Evolutionary conservation across 2,329 filamentous ascomycete genomes (phyloP), one percentile per base, ranked within the genome.

Genomic region (Ceratocystis cubensis): DNA sequence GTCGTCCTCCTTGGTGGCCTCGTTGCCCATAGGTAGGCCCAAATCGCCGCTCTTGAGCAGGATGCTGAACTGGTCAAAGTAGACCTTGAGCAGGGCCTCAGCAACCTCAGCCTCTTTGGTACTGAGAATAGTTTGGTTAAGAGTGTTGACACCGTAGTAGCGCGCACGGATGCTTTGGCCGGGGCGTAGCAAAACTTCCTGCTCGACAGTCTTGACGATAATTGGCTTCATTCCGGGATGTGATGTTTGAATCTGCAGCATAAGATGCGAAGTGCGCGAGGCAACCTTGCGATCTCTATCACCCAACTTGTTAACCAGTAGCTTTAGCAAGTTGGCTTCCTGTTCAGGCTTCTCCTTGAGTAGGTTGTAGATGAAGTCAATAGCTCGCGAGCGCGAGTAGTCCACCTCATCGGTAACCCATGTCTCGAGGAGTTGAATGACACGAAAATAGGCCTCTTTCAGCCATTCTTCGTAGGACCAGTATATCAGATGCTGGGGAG

Each of bases 401-500:
- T 95, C 90, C 65, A 99, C 89, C 77, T 97, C 94, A 71, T 99
- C 94, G 66, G 88, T 90, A 74, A 90, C 96, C 90, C 94, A 96
- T 13, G 84, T 82, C 75, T 99, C 94, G 17, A 99, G 81, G 57
- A 95, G 84, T 76, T 96, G 93, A 67, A 99, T 82, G 70, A 97
- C 84, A 71, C 93, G 91, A 75, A 97, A 99, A 75, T 95, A 99
- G 45, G 88, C 86, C 68, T 88, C 86, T 78, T 99, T 99, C 67
- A 99, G 78, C 88, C 93, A 96, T 74, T 96, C 90, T 75, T 99
- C 94, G 71, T 88, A 99, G 0, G 86, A 86, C 93, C 93, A 99
- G 20, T 85, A 81, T 22, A 99, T 84, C 70, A 99, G 76, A 75
- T 97, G 91, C 13, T 82, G 79, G 70, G 89, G 84, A 50, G 88